A percentile compares a stretch with the other conserved stretches of the same genome.
Evolutionary conservation across 768 basidiomycete species (phyloP).

Genomic region (Daedaleopsis nitida): DNA sequence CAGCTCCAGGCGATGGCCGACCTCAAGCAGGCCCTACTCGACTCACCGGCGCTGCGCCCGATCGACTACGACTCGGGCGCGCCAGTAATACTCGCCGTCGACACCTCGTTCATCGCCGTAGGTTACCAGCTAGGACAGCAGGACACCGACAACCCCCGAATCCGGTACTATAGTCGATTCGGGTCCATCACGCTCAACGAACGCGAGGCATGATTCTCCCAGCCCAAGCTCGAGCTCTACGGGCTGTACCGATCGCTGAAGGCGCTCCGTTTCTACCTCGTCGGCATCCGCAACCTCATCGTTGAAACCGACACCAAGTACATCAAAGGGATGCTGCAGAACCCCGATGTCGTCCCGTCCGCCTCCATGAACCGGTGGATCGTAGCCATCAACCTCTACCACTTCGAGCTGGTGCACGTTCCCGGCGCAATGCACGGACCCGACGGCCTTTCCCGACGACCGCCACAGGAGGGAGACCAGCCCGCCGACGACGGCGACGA

Average conservation of each 20-base stretch:
- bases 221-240: constrained; percentile 32
- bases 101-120: constrained; percentile 28
- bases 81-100: constrained; percentile 25
- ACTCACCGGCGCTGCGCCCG: constrained; percentile 14
- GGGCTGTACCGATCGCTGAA: constrained; percentile 18
- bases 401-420: constrained; percentile 40
- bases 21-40: constrained; percentile 19
- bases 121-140: constrained; percentile 32
- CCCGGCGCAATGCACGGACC: constrained; percentile 29
- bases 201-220: constrained; percentile 16
- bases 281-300: constrained; percentile 27
- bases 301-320: constrained; percentile 41
- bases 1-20: constrained; percentile 16
- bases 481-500: constrained; percentile 1
- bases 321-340: constrained; percentile 40
- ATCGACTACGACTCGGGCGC: constrained; percentile 22
- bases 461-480: not conserved
- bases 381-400: constrained; percentile 36
- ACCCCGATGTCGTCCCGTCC: constrained; percentile 39
- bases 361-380: constrained; percentile 46
- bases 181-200: constrained; percentile 41
- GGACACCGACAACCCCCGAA: constrained; percentile 6
- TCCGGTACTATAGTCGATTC: constrained; percentile 34
- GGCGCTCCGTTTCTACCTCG: constrained; percentile 1
- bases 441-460: constrained; percentile 33